Conservation (phyloP, 2,329 filamentous ascomycete species). For the Chaetomium strumarium region DNA sequence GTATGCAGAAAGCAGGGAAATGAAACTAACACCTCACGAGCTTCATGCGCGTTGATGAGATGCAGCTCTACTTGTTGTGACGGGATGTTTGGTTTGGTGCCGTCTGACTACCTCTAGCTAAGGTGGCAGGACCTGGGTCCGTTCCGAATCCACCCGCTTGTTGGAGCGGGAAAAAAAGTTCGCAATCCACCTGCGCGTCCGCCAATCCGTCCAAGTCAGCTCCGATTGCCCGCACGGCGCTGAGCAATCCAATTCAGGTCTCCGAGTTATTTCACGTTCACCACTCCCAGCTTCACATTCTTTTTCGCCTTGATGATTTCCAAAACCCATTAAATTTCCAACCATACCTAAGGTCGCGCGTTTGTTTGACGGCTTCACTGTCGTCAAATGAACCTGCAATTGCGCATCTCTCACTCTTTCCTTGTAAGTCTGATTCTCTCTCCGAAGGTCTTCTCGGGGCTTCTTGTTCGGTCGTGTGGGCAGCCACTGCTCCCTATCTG, state of each 20-base stretch:
- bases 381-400: conserved; percentile 99
- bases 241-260: neutral
- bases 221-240: neutral
- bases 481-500: neutral
- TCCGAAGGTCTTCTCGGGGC: neutral
- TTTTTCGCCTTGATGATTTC: conserved; percentile 15
- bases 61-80: no score
- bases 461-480: neutral
- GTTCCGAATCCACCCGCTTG: conserved; percentile 22
- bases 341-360: conserved; percentile 51
- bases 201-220: no score
- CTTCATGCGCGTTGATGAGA: no score
- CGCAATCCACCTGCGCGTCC: no score
- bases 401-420: conserved; percentile 52
- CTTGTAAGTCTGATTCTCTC: conserved; percentile 47
- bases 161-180: conserved; percentile 13
- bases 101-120: neutral
- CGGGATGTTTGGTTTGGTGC: no score
- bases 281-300: conserved; percentile 4
- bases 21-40: no score
- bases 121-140: neutral
- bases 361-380: conserved; percentile 78
- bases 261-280: conserved; percentile 13
- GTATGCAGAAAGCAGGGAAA: no score
- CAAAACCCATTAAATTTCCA: conserved; percentile 12